Percentiles rank a stretch among this genome's conserved stretches.
These are phyloP conservation scores for Candida easanensis DNA, from an alignment of 805 yeast genomes.

Conservation along the genomic window DNA sequence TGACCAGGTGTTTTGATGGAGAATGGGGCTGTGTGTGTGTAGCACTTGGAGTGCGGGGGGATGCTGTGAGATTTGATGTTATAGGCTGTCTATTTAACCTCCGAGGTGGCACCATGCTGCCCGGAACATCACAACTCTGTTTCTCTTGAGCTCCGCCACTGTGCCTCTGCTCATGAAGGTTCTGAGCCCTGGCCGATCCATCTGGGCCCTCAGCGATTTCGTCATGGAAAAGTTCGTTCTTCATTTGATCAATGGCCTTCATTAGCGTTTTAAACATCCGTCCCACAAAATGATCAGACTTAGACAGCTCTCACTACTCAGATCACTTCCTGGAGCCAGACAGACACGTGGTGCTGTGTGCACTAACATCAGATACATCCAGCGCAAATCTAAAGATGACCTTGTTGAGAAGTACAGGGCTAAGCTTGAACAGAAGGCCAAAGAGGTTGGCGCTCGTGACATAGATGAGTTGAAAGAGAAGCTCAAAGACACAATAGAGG, in stretches of 20 bases:
- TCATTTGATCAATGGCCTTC: no score
- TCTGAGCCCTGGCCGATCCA: neutral
- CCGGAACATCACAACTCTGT: no score
- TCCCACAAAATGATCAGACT: constrained; percentile 4
- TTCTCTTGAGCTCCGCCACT: neutral
- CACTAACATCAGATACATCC: constrained; percentile 17
- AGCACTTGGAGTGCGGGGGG: neutral
- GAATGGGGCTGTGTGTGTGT: constrained; percentile 1
- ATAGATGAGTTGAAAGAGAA: constrained; percentile 61
- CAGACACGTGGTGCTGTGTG: constrained; percentile 21
- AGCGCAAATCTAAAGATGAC: constrained; percentile 22
- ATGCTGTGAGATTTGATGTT: neutral
- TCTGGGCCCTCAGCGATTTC: no score
- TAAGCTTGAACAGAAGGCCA: constrained; percentile 37
- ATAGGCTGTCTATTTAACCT: no score
- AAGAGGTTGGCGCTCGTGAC: constrained; percentile 39
- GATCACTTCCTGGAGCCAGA: constrained; percentile 1
- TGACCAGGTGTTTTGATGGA: neutral
- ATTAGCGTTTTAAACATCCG: no score
- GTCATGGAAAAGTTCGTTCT: neutral
- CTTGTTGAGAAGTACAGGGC: constrained; percentile 32
- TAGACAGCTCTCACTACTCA: constrained; percentile 3
- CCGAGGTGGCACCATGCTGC: no score
- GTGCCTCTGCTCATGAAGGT: neutral
- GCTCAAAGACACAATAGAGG: constrained; percentile 58